A percentile compares a stretch with the other conserved stretches of the same genome.
Conservation (phyloP, 2,329 filamentous ascomycete genomes). For the Blastomyces percursus region DNA sequence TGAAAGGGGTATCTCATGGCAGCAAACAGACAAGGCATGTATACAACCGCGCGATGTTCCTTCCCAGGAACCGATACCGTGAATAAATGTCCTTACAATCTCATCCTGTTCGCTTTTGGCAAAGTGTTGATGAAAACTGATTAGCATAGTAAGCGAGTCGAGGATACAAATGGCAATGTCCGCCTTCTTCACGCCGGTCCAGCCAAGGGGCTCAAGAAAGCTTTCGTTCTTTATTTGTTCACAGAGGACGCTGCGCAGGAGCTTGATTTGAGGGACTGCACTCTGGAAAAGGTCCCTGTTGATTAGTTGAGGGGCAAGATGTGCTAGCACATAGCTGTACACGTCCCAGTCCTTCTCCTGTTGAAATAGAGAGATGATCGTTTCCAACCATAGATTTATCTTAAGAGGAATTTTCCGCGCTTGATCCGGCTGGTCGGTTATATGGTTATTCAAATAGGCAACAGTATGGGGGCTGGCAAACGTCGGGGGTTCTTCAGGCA, state of each 20-base stretch:
- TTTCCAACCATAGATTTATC: conserved; percentile 62
- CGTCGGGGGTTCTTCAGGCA: conserved; percentile 44
- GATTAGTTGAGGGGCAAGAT: conserved; percentile 75
- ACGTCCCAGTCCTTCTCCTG: conserved; percentile 77
- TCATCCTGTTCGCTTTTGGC: conserved; percentile 79
- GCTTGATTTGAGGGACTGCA: conserved; percentile 62
- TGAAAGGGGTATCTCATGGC: conserved; percentile 81
- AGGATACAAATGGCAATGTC: conserved; percentile 85
- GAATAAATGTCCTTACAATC: conserved; percentile 73
- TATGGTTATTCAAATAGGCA: conserved; percentile 35
- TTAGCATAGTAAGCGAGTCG: conserved; percentile 72
- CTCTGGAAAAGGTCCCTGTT: conserved; percentile 78
- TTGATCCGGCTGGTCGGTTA: conserved; percentile 21
- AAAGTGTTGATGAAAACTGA: conserved; percentile 83
- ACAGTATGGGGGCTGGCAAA: conserved; percentile 42
- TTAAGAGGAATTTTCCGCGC: conserved; percentile 40
- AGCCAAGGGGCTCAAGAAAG: conserved; percentile 69
- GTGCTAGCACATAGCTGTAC: conserved; percentile 79
- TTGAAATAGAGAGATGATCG: conserved; percentile 61
- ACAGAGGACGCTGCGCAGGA: conserved; percentile 64
- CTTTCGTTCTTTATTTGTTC: conserved; percentile 67
- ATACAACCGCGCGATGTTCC: conserved; percentile 86
- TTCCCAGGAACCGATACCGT: conserved; percentile 74
- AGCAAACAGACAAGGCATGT: conserved; percentile 87
- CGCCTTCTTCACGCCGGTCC: conserved; percentile 70